Evolutionary conservation across 1,284 basidiomycete species (phyloP), one percentile per base, ranked within the genome.

Genomic region (Salmacisia buchloeana): DNA sequence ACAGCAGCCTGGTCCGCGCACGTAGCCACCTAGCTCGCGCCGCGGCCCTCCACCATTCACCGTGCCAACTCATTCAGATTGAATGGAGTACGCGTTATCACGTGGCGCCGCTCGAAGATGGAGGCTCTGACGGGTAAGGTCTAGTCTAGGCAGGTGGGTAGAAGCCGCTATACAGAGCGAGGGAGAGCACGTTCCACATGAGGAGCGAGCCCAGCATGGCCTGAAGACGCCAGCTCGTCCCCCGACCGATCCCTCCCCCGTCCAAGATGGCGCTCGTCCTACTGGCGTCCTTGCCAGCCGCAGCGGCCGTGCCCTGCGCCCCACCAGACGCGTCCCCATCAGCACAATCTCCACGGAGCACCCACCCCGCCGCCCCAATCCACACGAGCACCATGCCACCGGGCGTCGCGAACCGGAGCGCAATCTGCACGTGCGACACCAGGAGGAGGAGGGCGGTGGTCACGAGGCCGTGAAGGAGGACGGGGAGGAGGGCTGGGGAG

Each of bases 71-170:
- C n/a, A n/a, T n/a, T n/a, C n/a, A n/a, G n/a, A n/a, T n/a, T n/a
- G n/a, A n/a, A n/a, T n/a, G n/a, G n/a, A n/a, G n/a, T n/a, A n/a
- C n/a, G n/a, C n/a, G n/a, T n/a, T n/a, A n/a, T n/a, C n/a, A n/a
- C n/a, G n/a, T n/a, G n/a, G n/a, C n/a, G n/a, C n/a, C n/a, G n/a
- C n/a, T n/a, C n/a, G n/a, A n/a, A n/a, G n/a, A n/a, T n/a, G n/a
- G n/a, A n/a, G n/a, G n/a, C n/a, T n/a, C n/a, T n/a, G n/a, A n/a
- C n/a, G n/a, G n/a, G n/a, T n/a, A n/a, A n/a, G n/a, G n/a, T n/a
- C n/a, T n/a, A n/a, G n/a, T n/a, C 71, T 81, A 96, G 0, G 94
- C 94, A 15, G 94, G 94, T 0, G 94, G 94, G 52, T 94, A 85
- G 77, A 94, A 94, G 1, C 86, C 86, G 1, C 84, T 85, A 91